Conservation (phyloP, 371 early-diverging fungal species). For the Mucor lusitanicus region DNA sequence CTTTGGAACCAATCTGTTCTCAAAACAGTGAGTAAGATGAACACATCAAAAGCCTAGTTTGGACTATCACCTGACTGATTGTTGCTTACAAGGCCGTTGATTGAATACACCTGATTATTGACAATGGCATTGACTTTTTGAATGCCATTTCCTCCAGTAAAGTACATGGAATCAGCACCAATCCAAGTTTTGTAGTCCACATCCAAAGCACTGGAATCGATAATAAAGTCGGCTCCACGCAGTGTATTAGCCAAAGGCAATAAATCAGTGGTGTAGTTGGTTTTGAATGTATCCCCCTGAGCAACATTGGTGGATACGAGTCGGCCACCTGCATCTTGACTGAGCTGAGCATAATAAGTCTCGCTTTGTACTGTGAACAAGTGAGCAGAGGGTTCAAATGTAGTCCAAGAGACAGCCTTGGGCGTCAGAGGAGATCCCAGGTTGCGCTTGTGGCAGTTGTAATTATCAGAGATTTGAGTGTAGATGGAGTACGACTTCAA, state of each 20-base stretch:
- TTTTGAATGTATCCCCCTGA: not conserved
- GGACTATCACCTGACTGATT: slow-evolving; percentile 10
- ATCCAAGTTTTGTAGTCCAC: slow-evolving; percentile 7
- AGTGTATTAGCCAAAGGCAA: slow-evolving; percentile 1
- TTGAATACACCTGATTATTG: slow-evolving; percentile 5
- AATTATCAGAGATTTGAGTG: slow-evolving; percentile 13
- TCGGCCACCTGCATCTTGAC: slow-evolving; percentile 21
- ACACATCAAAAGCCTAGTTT: not conserved
- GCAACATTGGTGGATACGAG: not conserved
- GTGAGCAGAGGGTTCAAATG: not conserved
- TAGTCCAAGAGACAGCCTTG: slow-evolving; percentile 19
- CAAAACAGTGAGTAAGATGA: not conserved
- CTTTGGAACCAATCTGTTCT: slow-evolving; percentile 40
- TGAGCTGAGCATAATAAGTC: slow-evolving; percentile 18
- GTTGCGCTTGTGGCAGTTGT: slow-evolving; percentile 26
- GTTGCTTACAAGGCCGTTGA: slow-evolving; percentile 10
- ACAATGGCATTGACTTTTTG: slow-evolving; percentile 3
- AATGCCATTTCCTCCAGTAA: not conserved
- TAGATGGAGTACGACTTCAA: slow-evolving; percentile 1
- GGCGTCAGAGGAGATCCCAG: not conserved
- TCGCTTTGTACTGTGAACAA: slow-evolving; percentile 10
- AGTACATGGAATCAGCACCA: not conserved
- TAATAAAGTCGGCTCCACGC: slow-evolving; percentile 6
- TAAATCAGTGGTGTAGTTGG: not conserved
- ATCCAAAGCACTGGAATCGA: slow-evolving; percentile 10